phyloP scores from a whole-genome alignment of 2,329 filamentous ascomycete genomes.

The Diplodia sapinea region DNA sequence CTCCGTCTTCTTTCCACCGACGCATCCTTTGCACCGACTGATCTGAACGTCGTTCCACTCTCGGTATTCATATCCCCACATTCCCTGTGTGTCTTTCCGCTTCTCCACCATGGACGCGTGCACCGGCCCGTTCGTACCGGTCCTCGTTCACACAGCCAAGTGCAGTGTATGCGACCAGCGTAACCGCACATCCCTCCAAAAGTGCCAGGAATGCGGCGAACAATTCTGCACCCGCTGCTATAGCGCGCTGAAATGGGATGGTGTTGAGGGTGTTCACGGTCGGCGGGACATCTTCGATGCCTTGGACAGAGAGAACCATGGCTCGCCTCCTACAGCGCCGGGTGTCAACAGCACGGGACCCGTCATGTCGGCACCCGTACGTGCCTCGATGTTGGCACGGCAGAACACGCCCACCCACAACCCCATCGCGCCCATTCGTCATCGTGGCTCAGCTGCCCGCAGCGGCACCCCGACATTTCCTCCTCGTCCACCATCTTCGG shows the following conservation, averaged over 20 bases:
- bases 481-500: background rate
- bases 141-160: slow-evolving; percentile 46
- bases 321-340: background rate
- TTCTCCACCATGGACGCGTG: slow-evolving; percentile 7
- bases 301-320: background rate
- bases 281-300: background rate
- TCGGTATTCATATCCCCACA: too few species aligned
- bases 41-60: background rate
- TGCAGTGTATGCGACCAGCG: slow-evolving; percentile 45
- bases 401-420: background rate
- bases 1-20: background rate
- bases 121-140: slow-evolving; percentile 35
- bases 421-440: background rate
- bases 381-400: background rate
- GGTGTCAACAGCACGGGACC: background rate
- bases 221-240: slow-evolving; percentile 44
- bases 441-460: background rate
- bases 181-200: slow-evolving; percentile 41
- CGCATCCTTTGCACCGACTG: background rate
- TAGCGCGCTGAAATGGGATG: slow-evolving; percentile 26
- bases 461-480: background rate
- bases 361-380: background rate
- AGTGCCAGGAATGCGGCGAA: slow-evolving; percentile 45
- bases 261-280: slow-evolving; percentile 29
- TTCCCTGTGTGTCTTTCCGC: background rate